These are phyloP conservation scores for Leccinum uliginosum DNA, from an alignment of 768 basidiomycete genomes.

Conservation along the genomic window DNA sequence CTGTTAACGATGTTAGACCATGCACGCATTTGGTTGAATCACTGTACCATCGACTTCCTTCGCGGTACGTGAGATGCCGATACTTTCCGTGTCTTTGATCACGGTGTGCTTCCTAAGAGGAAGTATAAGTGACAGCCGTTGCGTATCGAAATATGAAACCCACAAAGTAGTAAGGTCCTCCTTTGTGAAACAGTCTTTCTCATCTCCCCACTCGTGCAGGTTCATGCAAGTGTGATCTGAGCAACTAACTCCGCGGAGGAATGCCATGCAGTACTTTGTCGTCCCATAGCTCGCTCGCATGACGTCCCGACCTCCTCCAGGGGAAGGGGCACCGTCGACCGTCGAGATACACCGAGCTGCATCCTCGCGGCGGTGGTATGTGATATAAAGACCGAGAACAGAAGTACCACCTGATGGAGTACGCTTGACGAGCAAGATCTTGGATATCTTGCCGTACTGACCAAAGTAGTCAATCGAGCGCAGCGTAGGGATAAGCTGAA, in stretches of 20 bases:
- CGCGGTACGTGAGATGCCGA: slow-evolving; percentile 39
- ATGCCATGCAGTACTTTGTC: slow-evolving; percentile 96
- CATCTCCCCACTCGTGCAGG: slow-evolving; percentile 97
- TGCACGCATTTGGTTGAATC: background rate
- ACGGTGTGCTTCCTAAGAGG: slow-evolving; percentile 78
- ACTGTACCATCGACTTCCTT: slow-evolving; percentile 59
- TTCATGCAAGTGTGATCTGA: slow-evolving; percentile 89
- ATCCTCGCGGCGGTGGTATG: slow-evolving; percentile 91
- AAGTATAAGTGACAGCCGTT: slow-evolving; percentile 1
- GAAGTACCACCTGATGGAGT: slow-evolving; percentile 68
- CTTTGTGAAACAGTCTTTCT: slow-evolving; percentile 96
- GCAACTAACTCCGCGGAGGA: slow-evolving; percentile 81
- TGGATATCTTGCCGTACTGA: slow-evolving; percentile 96
- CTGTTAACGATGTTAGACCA: slow-evolving; percentile 16
- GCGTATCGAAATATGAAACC: slow-evolving; percentile 25
- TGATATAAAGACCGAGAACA: slow-evolving; percentile 93
- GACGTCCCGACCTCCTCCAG: slow-evolving; percentile 82
- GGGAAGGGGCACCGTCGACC: slow-evolving; percentile 87
- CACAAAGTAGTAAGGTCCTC: slow-evolving; percentile 93
- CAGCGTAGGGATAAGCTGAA: slow-evolving; percentile 82
- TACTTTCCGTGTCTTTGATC: slow-evolving; percentile 82
- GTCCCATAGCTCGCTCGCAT: slow-evolving; percentile 96
- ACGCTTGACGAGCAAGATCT: slow-evolving; percentile 90
- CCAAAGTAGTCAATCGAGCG: slow-evolving; percentile 97
- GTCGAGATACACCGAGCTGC: slow-evolving; percentile 90